phyloP scores from a whole-genome alignment of 768 basidiomycete species.

The Strobilomyces confusus region DNA sequence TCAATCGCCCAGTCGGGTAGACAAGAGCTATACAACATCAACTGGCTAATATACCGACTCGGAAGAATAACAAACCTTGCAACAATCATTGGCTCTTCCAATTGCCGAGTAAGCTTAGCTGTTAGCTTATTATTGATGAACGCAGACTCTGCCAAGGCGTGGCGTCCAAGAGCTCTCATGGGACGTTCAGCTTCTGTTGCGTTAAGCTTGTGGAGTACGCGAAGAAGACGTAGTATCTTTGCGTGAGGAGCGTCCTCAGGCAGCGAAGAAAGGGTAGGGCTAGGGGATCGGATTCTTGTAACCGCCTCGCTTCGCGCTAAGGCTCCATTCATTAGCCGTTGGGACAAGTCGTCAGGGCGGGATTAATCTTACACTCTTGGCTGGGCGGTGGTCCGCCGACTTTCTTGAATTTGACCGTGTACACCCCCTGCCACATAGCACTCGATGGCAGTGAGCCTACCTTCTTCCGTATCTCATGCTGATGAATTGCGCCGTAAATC shows the following conservation, averaged over 20 bases:
- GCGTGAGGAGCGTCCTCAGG: constrained; percentile 82
- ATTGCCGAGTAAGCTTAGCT: constrained; percentile 93
- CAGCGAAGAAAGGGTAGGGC: constrained; percentile 69
- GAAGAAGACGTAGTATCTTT: constrained; percentile 86
- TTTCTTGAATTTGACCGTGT: constrained; percentile 92
- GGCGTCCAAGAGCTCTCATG: constrained; percentile 43
- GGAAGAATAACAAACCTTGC: constrained; percentile 63
- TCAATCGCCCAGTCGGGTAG: constrained; percentile 97
- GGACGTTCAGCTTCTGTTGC: constrained; percentile 63
- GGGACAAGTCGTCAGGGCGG: neutral
- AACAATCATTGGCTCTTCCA: constrained; percentile 99
- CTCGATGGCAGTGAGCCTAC: constrained; percentile 57
- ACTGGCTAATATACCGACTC: neutral
- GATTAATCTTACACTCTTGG: constrained; percentile 49
- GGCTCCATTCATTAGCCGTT: constrained; percentile 16
- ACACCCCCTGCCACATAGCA: constrained; percentile 85
- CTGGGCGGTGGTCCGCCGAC: constrained; percentile 73
- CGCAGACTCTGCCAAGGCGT: constrained; percentile 68
- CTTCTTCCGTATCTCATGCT: constrained; percentile 80
- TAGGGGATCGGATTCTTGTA: constrained; percentile 56
- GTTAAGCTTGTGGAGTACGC: constrained; percentile 83
- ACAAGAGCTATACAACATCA: constrained; percentile 62
- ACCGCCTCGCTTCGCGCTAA: constrained; percentile 36
- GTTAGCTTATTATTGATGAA: constrained; percentile 98
- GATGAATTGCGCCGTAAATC: constrained; percentile 94